Conservation (phyloP, 345 rosid species). For the Eucalyptus tenuipes region DNA sequence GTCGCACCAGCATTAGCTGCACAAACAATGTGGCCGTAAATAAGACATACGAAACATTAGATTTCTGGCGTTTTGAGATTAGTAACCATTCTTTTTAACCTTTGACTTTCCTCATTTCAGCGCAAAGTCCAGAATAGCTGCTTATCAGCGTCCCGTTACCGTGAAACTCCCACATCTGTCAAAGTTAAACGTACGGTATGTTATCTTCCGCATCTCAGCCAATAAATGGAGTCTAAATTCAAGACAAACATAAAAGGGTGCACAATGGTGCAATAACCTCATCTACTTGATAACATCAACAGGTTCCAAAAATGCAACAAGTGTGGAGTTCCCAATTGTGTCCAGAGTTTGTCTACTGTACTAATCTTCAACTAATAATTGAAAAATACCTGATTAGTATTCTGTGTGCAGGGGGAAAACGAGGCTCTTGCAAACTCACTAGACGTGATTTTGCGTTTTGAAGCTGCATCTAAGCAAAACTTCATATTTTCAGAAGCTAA, state of each 20-base stretch:
- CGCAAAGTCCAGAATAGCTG: conserved; percentile 84
- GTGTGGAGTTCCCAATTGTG: not conserved
- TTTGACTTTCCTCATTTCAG: conserved; percentile 26
- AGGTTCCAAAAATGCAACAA: not conserved
- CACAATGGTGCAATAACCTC: not conserved
- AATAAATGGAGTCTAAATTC: not conserved
- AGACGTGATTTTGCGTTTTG: conserved; percentile 49
- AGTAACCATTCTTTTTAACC: conserved; percentile 13
- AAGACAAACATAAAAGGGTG: not conserved
- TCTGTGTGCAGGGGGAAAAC: conserved; percentile 57
- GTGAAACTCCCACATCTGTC: conserved; percentile 75
- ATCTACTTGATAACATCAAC: not conserved
- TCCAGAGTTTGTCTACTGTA: not conserved
- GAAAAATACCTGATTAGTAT: conserved; percentile 64
- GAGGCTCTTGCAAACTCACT: conserved; percentile 39
- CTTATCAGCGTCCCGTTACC: conserved; percentile 46
- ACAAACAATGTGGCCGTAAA: not conserved
- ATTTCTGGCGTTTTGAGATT: not conserved
- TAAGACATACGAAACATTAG: no score
- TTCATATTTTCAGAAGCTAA: conserved; percentile 37
- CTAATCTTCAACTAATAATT: not conserved
- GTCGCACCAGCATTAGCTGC: conserved; percentile 18
- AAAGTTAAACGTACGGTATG: not conserved
- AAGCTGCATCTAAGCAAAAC: conserved; percentile 68
- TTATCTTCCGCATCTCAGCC: not conserved